Evolutionary conservation across 2,329 filamentous ascomycete genomes (phyloP).

Genomic region (Trichoderma arundinaceum): DNA sequence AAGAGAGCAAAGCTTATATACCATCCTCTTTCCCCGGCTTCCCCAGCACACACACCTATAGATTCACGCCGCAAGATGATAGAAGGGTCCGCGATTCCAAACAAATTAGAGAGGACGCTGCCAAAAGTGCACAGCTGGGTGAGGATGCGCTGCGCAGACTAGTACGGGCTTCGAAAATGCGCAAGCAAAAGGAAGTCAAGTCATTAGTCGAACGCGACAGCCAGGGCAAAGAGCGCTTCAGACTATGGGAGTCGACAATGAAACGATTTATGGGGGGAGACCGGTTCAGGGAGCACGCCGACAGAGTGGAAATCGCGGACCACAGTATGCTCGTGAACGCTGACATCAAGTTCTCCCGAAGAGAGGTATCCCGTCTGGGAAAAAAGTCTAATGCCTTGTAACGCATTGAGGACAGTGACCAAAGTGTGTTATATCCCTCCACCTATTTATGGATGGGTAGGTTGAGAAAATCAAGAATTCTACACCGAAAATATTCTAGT

Average conservation of each 20-base stretch:
- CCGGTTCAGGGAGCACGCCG: constrained; percentile 42
- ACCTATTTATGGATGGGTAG: neutral
- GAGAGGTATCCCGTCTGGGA: constrained; percentile 57
- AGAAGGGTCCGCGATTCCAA: constrained; percentile 56
- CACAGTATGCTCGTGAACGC: constrained; percentile 70
- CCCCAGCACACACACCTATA: constrained; percentile 69
- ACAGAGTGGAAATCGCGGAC: constrained; percentile 61
- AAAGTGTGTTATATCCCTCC: neutral
- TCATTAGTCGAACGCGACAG: constrained; percentile 59
- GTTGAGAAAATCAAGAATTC: neutral
- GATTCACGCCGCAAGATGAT: constrained; percentile 61
- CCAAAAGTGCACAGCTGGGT: constrained; percentile 64
- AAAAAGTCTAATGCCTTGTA: constrained; percentile 38
- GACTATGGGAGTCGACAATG: constrained; percentile 67
- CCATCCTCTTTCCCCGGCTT: constrained; percentile 65
- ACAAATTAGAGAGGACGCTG: constrained; percentile 64
- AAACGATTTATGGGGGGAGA: constrained; percentile 55
- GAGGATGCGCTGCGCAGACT: constrained; percentile 66
- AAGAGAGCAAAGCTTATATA: constrained; percentile 61
- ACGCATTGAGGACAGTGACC: neutral
- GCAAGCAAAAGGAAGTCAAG: constrained; percentile 68
- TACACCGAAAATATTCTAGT: neutral
- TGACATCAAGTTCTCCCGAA: constrained; percentile 58
- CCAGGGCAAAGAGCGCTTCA: constrained; percentile 60
- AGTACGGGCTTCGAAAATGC: constrained; percentile 66